Evolutionary conservation across 2,329 filamentous ascomycete species (phyloP).

Genomic region (Diplodia sapinea): DNA sequence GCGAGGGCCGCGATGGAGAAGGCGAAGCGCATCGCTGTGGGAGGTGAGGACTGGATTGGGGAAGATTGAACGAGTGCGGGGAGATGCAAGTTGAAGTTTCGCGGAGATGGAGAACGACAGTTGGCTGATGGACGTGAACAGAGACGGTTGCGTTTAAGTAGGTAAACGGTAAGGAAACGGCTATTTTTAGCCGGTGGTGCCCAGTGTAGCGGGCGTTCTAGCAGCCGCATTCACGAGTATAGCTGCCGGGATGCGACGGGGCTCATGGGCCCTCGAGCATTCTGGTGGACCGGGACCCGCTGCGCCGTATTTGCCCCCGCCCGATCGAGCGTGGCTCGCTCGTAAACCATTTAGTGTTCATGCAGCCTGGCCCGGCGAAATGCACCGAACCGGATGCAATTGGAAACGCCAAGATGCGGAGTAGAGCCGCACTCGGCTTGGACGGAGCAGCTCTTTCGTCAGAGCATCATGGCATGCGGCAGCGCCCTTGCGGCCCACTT

Average conservation of each 20-base stretch:
- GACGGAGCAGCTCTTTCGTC: neutral
- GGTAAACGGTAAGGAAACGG: neutral
- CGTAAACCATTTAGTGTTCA: slow-evolving; percentile 12
- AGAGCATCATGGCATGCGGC: no score
- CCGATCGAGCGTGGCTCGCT: neutral
- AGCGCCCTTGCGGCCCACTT: no score
- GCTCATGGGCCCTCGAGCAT: slow-evolving; percentile 1
- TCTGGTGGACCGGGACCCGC: slow-evolving; percentile 2
- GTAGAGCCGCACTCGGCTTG: slow-evolving; percentile 17
- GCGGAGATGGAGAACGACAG: neutral
- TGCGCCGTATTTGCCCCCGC: neutral
- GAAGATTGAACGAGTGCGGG: no score
- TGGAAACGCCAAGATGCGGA: slow-evolving; percentile 18
- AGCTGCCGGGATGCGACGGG: slow-evolving; percentile 6
- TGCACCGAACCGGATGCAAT: slow-evolving; percentile 1
- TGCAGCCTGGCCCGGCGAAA: slow-evolving; percentile 7
- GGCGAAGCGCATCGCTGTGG: neutral
- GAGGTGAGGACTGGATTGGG: no score
- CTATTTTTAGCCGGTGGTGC: slow-evolving; percentile 13
- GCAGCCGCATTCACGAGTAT: slow-evolving; percentile 20
- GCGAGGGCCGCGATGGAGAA: slow-evolving; percentile 11
- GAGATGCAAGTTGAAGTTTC: no score
- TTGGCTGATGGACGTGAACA: neutral
- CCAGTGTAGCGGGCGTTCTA: neutral
- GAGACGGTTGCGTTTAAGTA: neutral